Conservation (phyloP, 164 flowering plant species). For the Liquidambar formosana region DNA sequence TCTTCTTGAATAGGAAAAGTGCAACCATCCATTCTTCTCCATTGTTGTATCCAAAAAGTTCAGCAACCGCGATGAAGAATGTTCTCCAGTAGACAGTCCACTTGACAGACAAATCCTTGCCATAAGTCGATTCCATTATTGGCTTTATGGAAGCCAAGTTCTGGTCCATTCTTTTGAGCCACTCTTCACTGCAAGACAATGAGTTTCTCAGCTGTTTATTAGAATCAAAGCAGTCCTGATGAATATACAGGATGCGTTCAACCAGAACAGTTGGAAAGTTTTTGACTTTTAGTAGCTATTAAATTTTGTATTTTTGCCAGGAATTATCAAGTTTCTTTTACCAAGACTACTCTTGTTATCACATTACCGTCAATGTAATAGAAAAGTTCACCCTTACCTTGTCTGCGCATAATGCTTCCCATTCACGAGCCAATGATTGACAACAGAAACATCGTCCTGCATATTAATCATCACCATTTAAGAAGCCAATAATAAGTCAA, state of each 20-base stretch:
- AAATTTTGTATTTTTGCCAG: background rate
- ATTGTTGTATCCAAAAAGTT: slow-evolving; percentile 75
- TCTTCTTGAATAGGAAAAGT: slow-evolving; percentile 76
- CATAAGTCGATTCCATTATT: slow-evolving; percentile 81
- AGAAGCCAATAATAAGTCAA: background rate
- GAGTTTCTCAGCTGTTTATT: background rate
- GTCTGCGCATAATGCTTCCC: slow-evolving; percentile 88
- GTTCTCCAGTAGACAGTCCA: slow-evolving; percentile 92
- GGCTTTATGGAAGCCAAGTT: slow-evolving; percentile 55
- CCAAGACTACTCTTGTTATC: background rate
- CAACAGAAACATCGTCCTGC: slow-evolving; percentile 86
- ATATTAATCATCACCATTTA: slow-evolving; percentile 13
- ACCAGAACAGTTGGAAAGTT: background rate
- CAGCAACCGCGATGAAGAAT: slow-evolving; percentile 88
- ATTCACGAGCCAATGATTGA: slow-evolving; percentile 89
- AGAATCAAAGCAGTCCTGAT: background rate
- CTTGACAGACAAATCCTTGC: slow-evolving; percentile 72
- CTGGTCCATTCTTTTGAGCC: slow-evolving; percentile 89
- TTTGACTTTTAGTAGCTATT: no score
- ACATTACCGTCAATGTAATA: background rate
- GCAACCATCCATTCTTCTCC: slow-evolving; percentile 98
- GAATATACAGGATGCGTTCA: background rate
- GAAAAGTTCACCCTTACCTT: slow-evolving; percentile 41
- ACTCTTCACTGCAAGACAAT: slow-evolving; percentile 66
- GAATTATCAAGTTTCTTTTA: background rate